These are phyloP conservation scores for Tetrastigma voinierianum DNA, from an alignment of 164 flowering plant species.

Conservation along the genomic window DNA sequence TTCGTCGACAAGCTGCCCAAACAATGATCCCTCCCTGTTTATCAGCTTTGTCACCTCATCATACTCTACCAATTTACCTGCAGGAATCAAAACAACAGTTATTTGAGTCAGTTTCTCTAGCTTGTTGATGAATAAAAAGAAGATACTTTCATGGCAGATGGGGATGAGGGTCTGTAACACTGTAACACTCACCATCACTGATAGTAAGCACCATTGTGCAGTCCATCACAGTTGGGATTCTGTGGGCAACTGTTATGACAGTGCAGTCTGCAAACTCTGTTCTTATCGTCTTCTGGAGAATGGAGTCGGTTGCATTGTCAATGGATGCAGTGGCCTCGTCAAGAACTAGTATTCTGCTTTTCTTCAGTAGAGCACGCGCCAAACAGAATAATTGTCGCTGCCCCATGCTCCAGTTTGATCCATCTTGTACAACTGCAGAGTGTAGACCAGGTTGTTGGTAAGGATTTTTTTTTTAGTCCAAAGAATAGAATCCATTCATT, in stretches of 20 bases:
- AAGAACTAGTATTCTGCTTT: conserved; percentile 57
- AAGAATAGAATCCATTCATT: no score
- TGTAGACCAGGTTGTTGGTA: neutral
- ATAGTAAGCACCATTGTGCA: conserved; percentile 40
- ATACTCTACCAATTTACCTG: conserved; percentile 39
- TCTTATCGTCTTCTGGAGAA: conserved; percentile 60
- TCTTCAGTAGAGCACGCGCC: conserved; percentile 62
- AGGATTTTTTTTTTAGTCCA: neutral
- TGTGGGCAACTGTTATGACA: conserved; percentile 69
- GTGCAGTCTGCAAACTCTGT: conserved; percentile 58
- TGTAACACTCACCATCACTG: conserved; percentile 29
- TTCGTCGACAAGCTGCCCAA: conserved; percentile 37
- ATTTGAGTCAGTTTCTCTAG: neutral
- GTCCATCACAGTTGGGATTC: conserved; percentile 79
- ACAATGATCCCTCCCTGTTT: conserved; percentile 27
- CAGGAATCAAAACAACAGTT: neutral
- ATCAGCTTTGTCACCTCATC: conserved; percentile 43
- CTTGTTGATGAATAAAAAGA: neutral
- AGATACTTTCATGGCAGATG: neutral
- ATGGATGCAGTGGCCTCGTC: conserved; percentile 84
- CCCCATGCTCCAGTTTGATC: conserved; percentile 80
- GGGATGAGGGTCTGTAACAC: neutral
- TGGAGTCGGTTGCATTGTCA: conserved; percentile 58
- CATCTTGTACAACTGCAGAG: conserved; percentile 56
- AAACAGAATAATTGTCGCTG: conserved; percentile 67